phyloP scores from a whole-genome alignment of 140 eudicot species.

The Senecio squalidus region DNA sequence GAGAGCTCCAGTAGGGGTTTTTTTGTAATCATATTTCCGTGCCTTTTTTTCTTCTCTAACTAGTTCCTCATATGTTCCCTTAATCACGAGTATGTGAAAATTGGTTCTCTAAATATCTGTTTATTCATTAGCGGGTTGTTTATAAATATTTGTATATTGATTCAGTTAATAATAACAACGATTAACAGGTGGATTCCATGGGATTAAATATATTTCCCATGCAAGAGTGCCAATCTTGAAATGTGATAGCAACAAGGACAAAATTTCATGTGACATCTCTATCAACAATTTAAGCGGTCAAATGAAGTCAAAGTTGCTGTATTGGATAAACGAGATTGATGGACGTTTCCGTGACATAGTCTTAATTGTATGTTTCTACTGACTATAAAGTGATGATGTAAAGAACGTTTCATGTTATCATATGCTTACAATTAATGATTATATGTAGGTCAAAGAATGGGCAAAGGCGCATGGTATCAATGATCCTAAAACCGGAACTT shows the following conservation, averaged over 20 bases:
- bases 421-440: conserved; percentile 22
- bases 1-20: not conserved
- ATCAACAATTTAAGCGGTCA: conserved; percentile 83
- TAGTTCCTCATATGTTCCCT: not conserved
- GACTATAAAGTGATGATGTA: conserved; percentile 6
- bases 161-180: not conserved
- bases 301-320: conserved; percentile 84
- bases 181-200: conserved; percentile 62
- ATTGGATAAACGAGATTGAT: conserved; percentile 79
- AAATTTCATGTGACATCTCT: conserved; percentile 88
- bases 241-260: conserved; percentile 44
- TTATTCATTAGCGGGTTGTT: not conserved
- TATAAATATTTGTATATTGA: conserved; percentile 4
- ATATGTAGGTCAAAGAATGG: conserved; percentile 92
- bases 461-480: conserved; percentile 84
- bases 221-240: conserved; percentile 87
- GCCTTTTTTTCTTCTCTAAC: not conserved
- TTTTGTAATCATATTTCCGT: not conserved
- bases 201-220: conserved; percentile 52
- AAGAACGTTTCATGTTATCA: conserved; percentile 11
- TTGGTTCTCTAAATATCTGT: not conserved
- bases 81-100: not conserved
- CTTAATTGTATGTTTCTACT: conserved; percentile 52
- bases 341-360: conserved; percentile 85
- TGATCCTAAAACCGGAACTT: conserved; percentile 73